Evolutionary conservation across 108 stramenopile genomes (phyloP).

Genomic region (Cyclotella kingstonii): DNA sequence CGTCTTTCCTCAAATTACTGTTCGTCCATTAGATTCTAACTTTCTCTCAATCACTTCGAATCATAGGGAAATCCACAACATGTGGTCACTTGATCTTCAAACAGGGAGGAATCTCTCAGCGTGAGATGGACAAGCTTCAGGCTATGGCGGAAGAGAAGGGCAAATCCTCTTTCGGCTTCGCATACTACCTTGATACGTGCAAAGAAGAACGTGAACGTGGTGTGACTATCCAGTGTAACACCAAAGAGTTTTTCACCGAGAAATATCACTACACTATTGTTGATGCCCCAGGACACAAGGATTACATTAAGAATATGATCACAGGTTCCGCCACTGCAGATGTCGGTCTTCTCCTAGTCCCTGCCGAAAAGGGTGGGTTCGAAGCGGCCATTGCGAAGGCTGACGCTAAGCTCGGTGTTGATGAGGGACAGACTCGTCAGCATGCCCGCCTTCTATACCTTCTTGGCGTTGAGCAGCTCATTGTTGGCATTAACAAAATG

Average conservation of each 20-base stretch:
- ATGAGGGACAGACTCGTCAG: constrained; percentile 78
- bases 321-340: constrained; percentile 79
- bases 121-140: constrained; percentile 79
- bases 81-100: constrained; percentile 83
- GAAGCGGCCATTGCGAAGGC: constrained; percentile 87
- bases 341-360: constrained; percentile 75
- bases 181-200: constrained; percentile 80
- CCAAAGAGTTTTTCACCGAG: constrained; percentile 83
- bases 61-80: constrained; percentile 57
- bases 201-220: constrained; percentile 83
- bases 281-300: constrained; percentile 81
- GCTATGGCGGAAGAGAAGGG: constrained; percentile 72
- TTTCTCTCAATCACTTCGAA: background rate
- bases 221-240: constrained; percentile 79
- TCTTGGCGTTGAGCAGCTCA: constrained; percentile 71
- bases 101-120: constrained; percentile 70
- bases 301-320: constrained; percentile 88
- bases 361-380: constrained; percentile 85
- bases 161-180: constrained; percentile 78
- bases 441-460: constrained; percentile 79
- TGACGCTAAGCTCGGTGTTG: constrained; percentile 71
- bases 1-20: background rate
- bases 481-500: constrained; percentile 83
- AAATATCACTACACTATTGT: constrained; percentile 83
- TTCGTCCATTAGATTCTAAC: too few species aligned